These are phyloP conservation scores for Biscogniauxia mediterranea DNA, from an alignment of 2,329 filamentous ascomycete species.

Conservation along the genomic window DNA sequence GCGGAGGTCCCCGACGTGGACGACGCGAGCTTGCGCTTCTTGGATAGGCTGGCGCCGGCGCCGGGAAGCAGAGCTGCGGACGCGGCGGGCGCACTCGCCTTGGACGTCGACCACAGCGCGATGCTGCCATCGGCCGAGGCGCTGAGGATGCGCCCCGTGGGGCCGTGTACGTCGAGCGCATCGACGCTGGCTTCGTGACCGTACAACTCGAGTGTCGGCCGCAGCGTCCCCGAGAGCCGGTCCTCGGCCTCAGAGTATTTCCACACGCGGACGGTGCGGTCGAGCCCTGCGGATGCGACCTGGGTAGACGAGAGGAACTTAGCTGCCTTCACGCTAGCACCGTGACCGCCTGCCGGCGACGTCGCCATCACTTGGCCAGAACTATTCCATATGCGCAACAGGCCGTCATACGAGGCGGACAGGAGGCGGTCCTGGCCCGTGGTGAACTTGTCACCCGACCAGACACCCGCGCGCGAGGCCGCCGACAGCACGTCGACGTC, in stretches of 20 bases:
- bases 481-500: conserved; percentile 76
- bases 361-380: conserved; percentile 83
- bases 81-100: conserved; percentile 71
- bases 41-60: conserved; percentile 60
- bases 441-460: conserved; percentile 49
- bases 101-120: conserved; percentile 85
- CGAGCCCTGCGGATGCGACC: conserved; percentile 79
- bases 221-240: conserved; percentile 60
- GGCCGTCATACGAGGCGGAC: conserved; percentile 91
- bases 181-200: conserved; percentile 77
- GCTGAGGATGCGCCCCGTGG: conserved; percentile 76
- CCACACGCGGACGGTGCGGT: conserved; percentile 86
- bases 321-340: conserved; percentile 74
- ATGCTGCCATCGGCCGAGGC: conserved; percentile 80
- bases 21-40: conserved; percentile 69
- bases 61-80: conserved; percentile 68
- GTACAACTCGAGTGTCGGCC: conserved; percentile 76
- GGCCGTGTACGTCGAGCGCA: conserved; percentile 69
- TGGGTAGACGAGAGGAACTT: conserved; percentile 77
- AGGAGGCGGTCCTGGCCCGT: conserved; percentile 69
- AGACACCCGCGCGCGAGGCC: conserved; percentile 59
- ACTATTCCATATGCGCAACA: conserved; percentile 85
- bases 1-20: conserved; percentile 52
- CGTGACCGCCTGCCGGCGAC: conserved; percentile 72
- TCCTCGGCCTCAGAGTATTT: conserved; percentile 72